Conservation (phyloP, 1,284 basidiomycete genomes). For the Melampsora larici-populina region DNA sequence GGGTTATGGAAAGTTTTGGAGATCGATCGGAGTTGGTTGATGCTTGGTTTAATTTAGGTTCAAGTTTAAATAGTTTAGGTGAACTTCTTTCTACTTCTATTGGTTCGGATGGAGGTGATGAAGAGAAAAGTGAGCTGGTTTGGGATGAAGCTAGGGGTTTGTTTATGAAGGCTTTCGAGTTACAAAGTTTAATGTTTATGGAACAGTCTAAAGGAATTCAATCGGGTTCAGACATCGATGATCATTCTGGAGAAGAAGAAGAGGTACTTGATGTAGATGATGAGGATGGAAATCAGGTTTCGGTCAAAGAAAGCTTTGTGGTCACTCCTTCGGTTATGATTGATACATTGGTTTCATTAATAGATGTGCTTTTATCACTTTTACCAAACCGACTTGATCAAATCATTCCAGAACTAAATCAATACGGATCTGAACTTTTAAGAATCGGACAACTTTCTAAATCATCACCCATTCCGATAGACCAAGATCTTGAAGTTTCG, state of each 20-base stretch:
- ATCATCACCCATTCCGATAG: not conserved
- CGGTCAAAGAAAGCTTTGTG: conserved; percentile 17
- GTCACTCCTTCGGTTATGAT: conserved; percentile 34
- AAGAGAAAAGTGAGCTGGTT: not conserved
- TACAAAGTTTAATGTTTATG: conserved; percentile 18
- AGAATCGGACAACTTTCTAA: not conserved
- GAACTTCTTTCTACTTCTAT: conserved; percentile 22
- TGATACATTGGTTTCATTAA: conserved; percentile 29
- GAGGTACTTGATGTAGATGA: not conserved
- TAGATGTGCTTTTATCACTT: conserved; percentile 26
- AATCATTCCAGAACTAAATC: not conserved
- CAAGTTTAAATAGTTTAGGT: conserved; percentile 5
- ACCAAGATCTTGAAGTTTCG: conserved; percentile 19
- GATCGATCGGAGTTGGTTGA: not conserved
- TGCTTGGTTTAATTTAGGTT: conserved; percentile 17
- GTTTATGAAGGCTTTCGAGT: conserved; percentile 11
- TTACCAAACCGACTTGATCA: not conserved
- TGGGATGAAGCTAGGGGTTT: conserved; percentile 17
- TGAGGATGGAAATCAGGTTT: not conserved
- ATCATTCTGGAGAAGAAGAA: not conserved
- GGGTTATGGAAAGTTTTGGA: no score
- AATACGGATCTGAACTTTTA: conserved; percentile 12
- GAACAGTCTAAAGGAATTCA: not conserved
- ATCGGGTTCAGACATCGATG: not conserved
- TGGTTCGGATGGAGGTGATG: not conserved